Percentiles rank a stretch among this genome's conserved stretches.
Conservation (phyloP, 768 basidiomycete genomes). For the Termitomyces sp. region DNA sequence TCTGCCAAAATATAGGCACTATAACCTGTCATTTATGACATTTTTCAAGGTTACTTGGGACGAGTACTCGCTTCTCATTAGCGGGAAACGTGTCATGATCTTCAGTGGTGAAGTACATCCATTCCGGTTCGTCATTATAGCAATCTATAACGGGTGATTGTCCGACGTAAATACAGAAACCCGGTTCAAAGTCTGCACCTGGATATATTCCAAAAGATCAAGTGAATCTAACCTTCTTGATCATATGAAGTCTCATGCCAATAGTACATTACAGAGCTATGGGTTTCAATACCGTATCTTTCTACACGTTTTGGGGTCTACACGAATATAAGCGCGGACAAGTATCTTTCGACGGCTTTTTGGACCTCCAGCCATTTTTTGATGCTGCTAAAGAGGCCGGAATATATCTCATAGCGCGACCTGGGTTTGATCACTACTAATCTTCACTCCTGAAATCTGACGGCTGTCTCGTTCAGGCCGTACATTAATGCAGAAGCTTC, state of each 20-base stretch:
- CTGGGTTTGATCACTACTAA: conserved; percentile 26
- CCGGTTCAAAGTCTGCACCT: conserved; percentile 37
- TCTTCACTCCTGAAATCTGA: background rate
- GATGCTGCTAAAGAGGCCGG: conserved; percentile 49
- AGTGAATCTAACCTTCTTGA: conserved; percentile 17
- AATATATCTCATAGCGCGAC: conserved; percentile 50
- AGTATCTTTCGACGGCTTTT: conserved; percentile 48
- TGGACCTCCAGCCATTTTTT: conserved; percentile 48
- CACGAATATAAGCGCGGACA: conserved; percentile 41
- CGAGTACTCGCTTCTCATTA: conserved; percentile 35
- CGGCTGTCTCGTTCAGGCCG: conserved; percentile 19
- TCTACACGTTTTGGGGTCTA: conserved; percentile 40
- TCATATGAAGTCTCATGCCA: background rate
- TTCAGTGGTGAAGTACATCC: conserved; percentile 40
- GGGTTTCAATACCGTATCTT: conserved; percentile 39
- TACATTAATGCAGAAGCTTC: conserved; percentile 45
- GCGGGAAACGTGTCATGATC: conserved; percentile 33
- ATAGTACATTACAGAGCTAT: conserved; percentile 22
- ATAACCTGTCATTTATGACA: background rate
- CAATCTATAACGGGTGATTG: background rate
- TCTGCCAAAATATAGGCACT: background rate
- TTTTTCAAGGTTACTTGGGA: conserved; percentile 36
- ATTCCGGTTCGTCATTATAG: conserved; percentile 24
- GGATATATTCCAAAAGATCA: conserved; percentile 40
- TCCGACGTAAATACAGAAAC: conserved; percentile 18